Percentiles rank a stretch among this genome's conserved stretches.
Evolutionary conservation across 2,329 filamentous ascomycete genomes (phyloP).

Genomic region (Sarocladium brachiariae): DNA sequence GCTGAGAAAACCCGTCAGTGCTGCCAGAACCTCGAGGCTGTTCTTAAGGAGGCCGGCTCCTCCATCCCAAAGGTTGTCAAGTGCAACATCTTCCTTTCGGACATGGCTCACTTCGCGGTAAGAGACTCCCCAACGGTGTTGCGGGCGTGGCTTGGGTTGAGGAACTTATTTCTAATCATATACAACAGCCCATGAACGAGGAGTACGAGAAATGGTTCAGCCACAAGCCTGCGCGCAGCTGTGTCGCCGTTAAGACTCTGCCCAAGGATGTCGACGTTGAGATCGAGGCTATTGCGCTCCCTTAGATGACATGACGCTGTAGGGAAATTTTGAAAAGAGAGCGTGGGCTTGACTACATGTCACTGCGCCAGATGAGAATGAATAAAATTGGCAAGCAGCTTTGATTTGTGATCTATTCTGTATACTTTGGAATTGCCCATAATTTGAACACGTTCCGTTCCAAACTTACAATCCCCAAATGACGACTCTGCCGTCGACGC

Average conservation of each 20-base stretch:
- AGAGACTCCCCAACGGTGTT: constrained; percentile 17
- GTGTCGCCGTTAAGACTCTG: constrained; percentile 82
- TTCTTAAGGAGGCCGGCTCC: constrained; percentile 76
- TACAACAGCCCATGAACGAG: constrained; percentile 65
- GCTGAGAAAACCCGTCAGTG: constrained; percentile 56
- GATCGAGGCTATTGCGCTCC: constrained; percentile 80
- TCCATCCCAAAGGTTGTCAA: constrained; percentile 78
- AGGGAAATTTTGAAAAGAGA: not conserved
- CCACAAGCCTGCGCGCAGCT: constrained; percentile 82
- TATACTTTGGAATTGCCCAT: not conserved
- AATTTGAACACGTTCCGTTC: not conserved
- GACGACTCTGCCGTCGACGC: constrained; percentile 75
- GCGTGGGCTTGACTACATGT: not conserved
- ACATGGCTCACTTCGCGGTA: constrained; percentile 80
- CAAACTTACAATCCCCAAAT: constrained; percentile 49
- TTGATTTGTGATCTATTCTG: not conserved
- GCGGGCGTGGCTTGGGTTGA: no score
- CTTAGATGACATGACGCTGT: no score
- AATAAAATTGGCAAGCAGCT: not conserved
- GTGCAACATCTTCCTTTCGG: constrained; percentile 82
- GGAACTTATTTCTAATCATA: not conserved
- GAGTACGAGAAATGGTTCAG: constrained; percentile 79
- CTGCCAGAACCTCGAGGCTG: constrained; percentile 74
- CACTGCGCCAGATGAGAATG: not conserved
- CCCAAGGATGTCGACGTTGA: constrained; percentile 83